Evolutionary conservation across 2,329 filamentous ascomycete genomes (phyloP).

Genomic region (Aurifilum marmelostoma): DNA sequence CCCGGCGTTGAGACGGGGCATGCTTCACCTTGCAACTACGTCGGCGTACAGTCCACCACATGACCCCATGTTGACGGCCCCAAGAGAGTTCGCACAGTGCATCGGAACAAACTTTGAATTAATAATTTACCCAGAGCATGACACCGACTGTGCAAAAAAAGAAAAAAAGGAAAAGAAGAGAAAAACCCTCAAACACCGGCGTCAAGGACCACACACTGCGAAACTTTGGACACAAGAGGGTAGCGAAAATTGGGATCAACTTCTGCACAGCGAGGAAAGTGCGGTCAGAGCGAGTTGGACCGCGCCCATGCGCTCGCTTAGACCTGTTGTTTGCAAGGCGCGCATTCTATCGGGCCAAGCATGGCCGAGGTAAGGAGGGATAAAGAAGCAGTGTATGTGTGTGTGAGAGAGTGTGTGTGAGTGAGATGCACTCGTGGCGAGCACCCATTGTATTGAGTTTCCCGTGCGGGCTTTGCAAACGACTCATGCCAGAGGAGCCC

Average conservation of each 20-base stretch:
- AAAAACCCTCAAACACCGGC: too few species aligned
- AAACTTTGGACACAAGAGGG: neutral
- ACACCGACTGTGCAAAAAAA: neutral
- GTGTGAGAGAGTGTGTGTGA: neutral
- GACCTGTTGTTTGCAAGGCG: neutral
- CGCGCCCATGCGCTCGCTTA: neutral
- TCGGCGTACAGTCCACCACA: neutral
- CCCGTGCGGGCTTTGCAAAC: too few species aligned
- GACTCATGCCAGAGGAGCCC: neutral
- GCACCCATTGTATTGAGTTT: neutral
- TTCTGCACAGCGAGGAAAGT: neutral
- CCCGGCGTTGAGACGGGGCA: neutral
- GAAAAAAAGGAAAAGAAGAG: neutral
- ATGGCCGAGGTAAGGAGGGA: neutral
- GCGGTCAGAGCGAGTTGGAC: neutral
- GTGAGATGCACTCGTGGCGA: too few species aligned
- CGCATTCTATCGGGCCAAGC: neutral
- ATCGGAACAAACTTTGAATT: neutral
- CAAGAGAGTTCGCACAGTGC: neutral
- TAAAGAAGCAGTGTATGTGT: too few species aligned
- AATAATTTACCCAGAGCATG: neutral
- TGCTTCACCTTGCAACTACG: too few species aligned
- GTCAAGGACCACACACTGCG: too few species aligned
- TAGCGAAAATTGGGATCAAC: constrained; percentile 1
- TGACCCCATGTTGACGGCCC: neutral